Base-by-base conservation (phyloP, 2,329 filamentous ascomycete species). In the Paecilomyces formosus region DNA sequence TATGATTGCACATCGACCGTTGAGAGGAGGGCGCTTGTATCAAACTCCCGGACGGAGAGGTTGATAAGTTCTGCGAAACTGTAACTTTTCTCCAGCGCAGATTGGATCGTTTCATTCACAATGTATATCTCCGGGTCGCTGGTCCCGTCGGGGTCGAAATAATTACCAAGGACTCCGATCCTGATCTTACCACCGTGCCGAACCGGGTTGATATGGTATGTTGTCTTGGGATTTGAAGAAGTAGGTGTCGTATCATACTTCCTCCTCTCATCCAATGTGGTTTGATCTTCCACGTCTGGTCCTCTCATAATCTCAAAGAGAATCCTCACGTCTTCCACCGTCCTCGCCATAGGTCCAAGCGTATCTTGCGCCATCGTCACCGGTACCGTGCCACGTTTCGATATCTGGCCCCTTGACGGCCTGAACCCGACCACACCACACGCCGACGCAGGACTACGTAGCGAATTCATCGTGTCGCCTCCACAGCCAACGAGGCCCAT, bases 391-490 rank as follows among this genome's bases (percentile, higher is more conserved):
- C 83, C 83, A 0, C 70, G 67, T 7, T 77, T 68, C 0, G 78
- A 78, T 13, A 86, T 72, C n/a, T 82, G 64, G 0, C 83, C 82
- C 30, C 76, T 67, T 0, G 82, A 84, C 2, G 85, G 85, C 22
- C 85, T 74, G 56, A 86, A 77, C 61, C 84, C 85, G 61, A 84
- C 84, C 21, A 87, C 71, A 12, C 78, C 80, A 61, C 85, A 86
- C 2, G 84, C 84, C 51, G 80, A 84, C 12, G 85, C 85, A 0
- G 85, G 85, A 57, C 81, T 86, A 15, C 83, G 76, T 8, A 87
- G 70, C 6, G 82, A 85, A 65, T 88, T 88, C 55, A 87, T 81
- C 0, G 84, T 85, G 62, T 86, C 83, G 1, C 81, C 84, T 1
- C 84, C 84, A 9, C 81, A 82, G 0, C 81, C 84, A 2, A 85